Conservation (phyloP, 2,329 filamentous ascomycete species). For the Penicillium sp. region DNA sequence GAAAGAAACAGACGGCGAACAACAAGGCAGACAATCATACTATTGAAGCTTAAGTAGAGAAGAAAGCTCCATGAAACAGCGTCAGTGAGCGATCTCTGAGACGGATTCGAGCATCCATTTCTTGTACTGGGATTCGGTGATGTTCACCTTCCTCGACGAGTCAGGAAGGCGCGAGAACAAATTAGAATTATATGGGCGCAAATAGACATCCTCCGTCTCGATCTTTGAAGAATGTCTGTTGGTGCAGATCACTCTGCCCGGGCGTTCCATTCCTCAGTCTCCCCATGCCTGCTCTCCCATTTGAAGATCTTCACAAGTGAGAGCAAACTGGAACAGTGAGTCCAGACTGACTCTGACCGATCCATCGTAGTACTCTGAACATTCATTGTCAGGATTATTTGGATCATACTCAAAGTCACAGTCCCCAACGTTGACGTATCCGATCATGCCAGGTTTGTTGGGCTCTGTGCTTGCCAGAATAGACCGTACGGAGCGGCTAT, state of each 20-base stretch:
- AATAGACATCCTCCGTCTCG: slow-evolving; percentile 1
- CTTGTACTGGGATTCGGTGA: slow-evolving; percentile 7
- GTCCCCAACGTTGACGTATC: slow-evolving; percentile 10
- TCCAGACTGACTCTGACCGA: slow-evolving; percentile 7
- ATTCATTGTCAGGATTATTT: slow-evolving; percentile 5
- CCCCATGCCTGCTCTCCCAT: slow-evolving; percentile 7
- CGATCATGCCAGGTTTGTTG: not conserved
- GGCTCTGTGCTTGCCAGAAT: slow-evolving; percentile 14
- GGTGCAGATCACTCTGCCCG: slow-evolving; percentile 2
- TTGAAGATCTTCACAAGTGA: slow-evolving; percentile 6
- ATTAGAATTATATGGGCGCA: slow-evolving; percentile 2
- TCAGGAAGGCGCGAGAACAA: not conserved
- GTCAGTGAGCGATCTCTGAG: too few species aligned
- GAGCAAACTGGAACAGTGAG: slow-evolving; percentile 6
- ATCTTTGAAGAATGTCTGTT: slow-evolving; percentile 4
- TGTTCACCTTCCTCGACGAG: not conserved
- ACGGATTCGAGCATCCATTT: not conserved
- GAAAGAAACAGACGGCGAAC: too few species aligned
- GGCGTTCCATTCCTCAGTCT: slow-evolving; percentile 12
- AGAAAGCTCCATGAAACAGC: too few species aligned
- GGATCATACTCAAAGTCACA: slow-evolving; percentile 2
- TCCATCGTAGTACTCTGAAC: slow-evolving; percentile 9
- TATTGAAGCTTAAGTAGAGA: too few species aligned
- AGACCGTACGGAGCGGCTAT: slow-evolving; percentile 8
- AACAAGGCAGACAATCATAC: too few species aligned